Percentiles rank a stretch among this genome's conserved stretches.
Conservation (phyloP, 2,329 filamentous ascomycete genomes). For the Colletotrichum sp. region DNA sequence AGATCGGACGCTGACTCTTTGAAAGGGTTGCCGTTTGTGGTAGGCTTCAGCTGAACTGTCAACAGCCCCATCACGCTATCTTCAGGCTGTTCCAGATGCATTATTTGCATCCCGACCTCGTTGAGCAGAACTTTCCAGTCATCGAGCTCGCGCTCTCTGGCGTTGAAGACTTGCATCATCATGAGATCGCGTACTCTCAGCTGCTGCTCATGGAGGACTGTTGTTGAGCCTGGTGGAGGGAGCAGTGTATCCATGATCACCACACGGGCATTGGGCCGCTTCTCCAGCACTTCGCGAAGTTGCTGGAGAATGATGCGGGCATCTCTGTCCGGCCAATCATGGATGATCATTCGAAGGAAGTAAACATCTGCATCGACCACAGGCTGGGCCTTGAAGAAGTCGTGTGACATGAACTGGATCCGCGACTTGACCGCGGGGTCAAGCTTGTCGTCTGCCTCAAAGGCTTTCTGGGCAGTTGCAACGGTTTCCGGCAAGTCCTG, state of each 20-base stretch:
- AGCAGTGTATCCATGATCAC: constrained; percentile 30
- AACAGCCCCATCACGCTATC: background rate
- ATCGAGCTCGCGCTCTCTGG: constrained; percentile 46
- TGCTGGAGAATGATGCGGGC: constrained; percentile 41
- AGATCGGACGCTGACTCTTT: background rate
- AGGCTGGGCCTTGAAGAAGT: constrained; percentile 42
- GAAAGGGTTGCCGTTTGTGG: background rate
- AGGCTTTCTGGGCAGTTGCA: background rate
- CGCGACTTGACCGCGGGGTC: constrained; percentile 26
- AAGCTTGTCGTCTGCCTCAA: background rate
- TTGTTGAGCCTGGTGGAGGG: constrained; percentile 40
- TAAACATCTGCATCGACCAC: constrained; percentile 50
- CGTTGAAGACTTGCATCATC: constrained; percentile 55
- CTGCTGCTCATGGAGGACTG: background rate
- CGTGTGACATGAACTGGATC: constrained; percentile 38
- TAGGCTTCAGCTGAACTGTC: background rate
- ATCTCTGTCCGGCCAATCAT: constrained; percentile 57
- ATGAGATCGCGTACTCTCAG: constrained; percentile 40
- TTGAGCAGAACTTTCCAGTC: constrained; percentile 49
- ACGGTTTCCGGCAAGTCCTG: constrained; percentile 9
- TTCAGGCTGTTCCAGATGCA: background rate
- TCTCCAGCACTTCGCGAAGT: constrained; percentile 42
- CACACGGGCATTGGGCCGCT: background rate
- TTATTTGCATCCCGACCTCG: constrained; percentile 24
- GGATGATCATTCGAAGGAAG: constrained; percentile 57